Base-by-base conservation (phyloP, 2,329 filamentous ascomycete species). In the Cadophora sp. region DNA sequence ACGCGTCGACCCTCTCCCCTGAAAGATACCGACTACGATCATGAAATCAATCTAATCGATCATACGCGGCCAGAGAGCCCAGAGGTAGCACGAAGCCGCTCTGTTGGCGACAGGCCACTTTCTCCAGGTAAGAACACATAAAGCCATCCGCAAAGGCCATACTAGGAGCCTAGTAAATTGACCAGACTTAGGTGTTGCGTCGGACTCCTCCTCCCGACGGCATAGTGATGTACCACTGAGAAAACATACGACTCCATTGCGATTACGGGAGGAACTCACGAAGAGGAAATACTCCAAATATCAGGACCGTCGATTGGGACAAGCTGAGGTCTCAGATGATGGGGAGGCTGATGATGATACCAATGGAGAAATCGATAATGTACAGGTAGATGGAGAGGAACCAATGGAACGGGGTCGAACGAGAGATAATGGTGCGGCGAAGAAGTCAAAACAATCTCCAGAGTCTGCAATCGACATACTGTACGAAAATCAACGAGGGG, bases 401-500 rank as follows among this genome's bases (percentile, higher is more conserved):
- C 31, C 62, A 46, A 53, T 51, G 27, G 67, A 68, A 3, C 65
- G 73, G 61, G 74, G 73, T 51, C 69, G 72, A 16, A 59, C 58
- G 34, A 71, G 62, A 50, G 65, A 61, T 7, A 66, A 60, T 43
- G 56, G n/a, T 53, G 22, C 62, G 34, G n/a, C 61, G 58, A 67
- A 62, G 31, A 62, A 68, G 65, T 58, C 55, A 65, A 61, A 60
- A 79, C 50, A 77, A 78, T 73, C 79, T 67, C 80, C 76, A 70
- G 85, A 81, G 77, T 83, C 83, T 2, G 90, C 87, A 31, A 89
- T 98, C 69, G 96, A 99, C 71, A 87, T 98, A 5, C 84, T 99
- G 0, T 98, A 97, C 79, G 96, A 99, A 79, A 99, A 99, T 77
- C 92, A 99, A 81, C 88, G 96, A 67, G 96, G 96, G 12, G 90